Evolutionary conservation across 441 rosid species (phyloP).

Genomic region (Populus hybrid): DNA sequence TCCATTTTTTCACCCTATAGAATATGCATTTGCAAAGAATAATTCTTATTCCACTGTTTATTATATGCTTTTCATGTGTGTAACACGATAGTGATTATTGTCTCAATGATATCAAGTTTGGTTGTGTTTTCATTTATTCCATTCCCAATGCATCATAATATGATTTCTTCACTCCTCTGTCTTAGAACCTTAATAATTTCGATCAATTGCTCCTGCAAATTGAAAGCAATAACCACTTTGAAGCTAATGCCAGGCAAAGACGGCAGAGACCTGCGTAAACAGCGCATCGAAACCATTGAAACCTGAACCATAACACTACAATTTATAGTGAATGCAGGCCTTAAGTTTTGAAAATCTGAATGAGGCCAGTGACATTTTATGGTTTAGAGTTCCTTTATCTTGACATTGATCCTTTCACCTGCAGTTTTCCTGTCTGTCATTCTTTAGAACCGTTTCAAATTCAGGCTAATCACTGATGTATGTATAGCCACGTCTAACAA

Average conservation of each 20-base stretch:
- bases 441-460: too few relatives aligned
- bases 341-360: too few relatives aligned
- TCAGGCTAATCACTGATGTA: too few relatives aligned
- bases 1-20: constrained; percentile 14
- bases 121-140: neutral
- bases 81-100: constrained; percentile 22
- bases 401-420: too few relatives aligned
- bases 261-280: neutral
- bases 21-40: constrained; percentile 25
- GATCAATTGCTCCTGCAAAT: too few relatives aligned
- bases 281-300: neutral
- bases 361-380: neutral
- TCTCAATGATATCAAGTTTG: constrained; percentile 19
- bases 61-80: constrained; percentile 26
- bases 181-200: neutral
- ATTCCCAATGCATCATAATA: neutral
- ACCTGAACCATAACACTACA: neutral
- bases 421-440: too few relatives aligned
- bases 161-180: neutral
- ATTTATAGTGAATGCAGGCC: neutral
- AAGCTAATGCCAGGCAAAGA: neutral
- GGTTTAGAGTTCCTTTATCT: neutral
- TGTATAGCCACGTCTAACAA: neutral
- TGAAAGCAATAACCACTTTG: neutral
- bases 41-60: constrained; percentile 18